Base-by-base conservation (phyloP, 257 asterid genomes). In the Petrea volubilis region DNA sequence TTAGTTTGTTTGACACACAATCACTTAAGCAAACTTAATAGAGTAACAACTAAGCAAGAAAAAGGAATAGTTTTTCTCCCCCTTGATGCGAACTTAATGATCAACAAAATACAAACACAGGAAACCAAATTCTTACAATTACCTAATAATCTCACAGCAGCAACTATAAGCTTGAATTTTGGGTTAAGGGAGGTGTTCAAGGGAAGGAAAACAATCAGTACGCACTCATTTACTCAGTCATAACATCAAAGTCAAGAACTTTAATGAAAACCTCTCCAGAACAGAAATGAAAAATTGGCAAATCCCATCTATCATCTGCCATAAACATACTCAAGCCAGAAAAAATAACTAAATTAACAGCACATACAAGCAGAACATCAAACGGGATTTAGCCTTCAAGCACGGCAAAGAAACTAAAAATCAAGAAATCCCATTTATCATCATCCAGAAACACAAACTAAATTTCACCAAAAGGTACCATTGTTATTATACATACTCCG, bases 401-500 rank as follows among this genome's bases (percentile, higher is more conserved):
- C 50, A 60, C 18, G 28, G 28, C 31, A 18, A 6, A 33, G 27
- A 60, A 33, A 51, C 9, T 17, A 34, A 23, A 41, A 73, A 24
- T 28, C 27, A 64, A 79, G 43, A 17, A 74, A 74, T 13, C 38
- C 71, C 21, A 56, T 20, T 20, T 14, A 31, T 18, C 46, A 67
- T 60, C 12, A 7, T 51, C 12, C 46, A 77, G 41, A 58, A 70
- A 67, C 53, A 66, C 27, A 28, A 40, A 52, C 46, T 10, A 62
- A n/a, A 49, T 7, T 50, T 55, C 31, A 23, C 29, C 25, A 59
- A 0, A 56, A 25, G 8, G 15, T 4, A 33, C 31, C 58, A 1
- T 3, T 1, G 4, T n/a, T 8, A 13, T 7, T 5, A 44, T 57
- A 71, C 88, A 70, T 91, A 93, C 97, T 60, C 95, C 87, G 72